Percentiles rank a stretch among this genome's conserved stretches.
Evolutionary conservation across 73 alveolate species (phyloP).

Genomic region (Urostyla sp.): DNA sequence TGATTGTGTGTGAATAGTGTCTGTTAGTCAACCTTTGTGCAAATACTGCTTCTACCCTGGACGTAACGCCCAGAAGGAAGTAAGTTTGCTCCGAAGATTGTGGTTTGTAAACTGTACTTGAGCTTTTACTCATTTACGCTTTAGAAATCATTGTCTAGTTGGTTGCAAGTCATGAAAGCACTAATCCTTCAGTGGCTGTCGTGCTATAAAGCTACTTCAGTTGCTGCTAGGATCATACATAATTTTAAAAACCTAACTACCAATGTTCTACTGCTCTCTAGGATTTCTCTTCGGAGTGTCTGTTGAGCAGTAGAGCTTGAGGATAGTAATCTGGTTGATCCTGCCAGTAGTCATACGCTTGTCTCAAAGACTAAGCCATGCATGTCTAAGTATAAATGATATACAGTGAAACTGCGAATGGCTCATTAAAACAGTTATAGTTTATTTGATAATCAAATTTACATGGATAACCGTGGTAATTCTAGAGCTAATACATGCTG

Average conservation of each 20-base stretch:
- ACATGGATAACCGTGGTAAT: constrained; percentile 84
- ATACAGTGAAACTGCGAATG: constrained; percentile 98
- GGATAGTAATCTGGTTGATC: constrained; percentile 96
- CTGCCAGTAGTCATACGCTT: constrained; percentile 99
- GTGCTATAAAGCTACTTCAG: constrained; percentile 40
- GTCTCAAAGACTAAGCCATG: constrained; percentile 99
- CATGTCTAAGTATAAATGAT: constrained; percentile 97
- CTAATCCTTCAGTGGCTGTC: constrained; percentile 55
- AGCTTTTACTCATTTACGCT: constrained; percentile 62
- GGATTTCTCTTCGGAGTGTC: constrained; percentile 29
- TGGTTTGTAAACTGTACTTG: constrained; percentile 44
- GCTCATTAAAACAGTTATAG: constrained; percentile 97
- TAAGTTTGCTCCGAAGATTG: constrained; percentile 70
- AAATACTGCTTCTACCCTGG: constrained; percentile 75
- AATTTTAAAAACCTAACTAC: constrained; percentile 52
- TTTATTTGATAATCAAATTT: constrained; percentile 76
- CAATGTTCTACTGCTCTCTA: constrained; percentile 58
- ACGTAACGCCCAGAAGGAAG: constrained; percentile 65
- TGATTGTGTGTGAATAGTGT: constrained; percentile 71
- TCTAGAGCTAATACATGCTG: constrained; percentile 82
- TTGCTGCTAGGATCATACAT: constrained; percentile 43
- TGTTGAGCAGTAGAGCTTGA: constrained; percentile 53
- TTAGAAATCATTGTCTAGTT: constrained; percentile 62
- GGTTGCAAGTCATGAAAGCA: constrained; percentile 65
- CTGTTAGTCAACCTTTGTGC: constrained; percentile 66